Evolutionary conservation across 169 alveolate genomes (phyloP), one percentile per base, ranked within the genome.

Genomic region (Cryptosporidium sp.): DNA sequence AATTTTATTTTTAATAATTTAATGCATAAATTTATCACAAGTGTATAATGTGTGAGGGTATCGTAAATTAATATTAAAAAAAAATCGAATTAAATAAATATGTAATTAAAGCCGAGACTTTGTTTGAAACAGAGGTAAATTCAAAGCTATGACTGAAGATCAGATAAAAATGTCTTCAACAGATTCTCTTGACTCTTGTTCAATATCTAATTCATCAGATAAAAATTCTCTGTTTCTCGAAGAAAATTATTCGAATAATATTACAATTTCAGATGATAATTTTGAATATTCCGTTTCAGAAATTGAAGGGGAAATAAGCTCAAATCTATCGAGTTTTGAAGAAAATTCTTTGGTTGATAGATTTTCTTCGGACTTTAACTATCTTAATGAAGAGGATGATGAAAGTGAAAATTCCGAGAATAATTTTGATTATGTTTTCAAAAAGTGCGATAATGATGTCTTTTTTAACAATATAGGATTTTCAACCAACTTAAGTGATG

Each of bases 21-120:
- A 65, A 33, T 65, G 71, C 52, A 65, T 31, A 18, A n/a, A 37
- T 65, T 35, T 9, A 26, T 18, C 21, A 31, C 16, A 55, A 26
- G 35, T 14, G 29, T 55, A n/a, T 55, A 55, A n/a, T 2, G 71
- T 65, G 71, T 35, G 71, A 65, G 71, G 71, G 71, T 65, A 65
- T 65, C 71, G 62, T 29, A 41, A 43, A 41, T 69, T 41, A 67
- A 67, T 67, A 12, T 67, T 41, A 39, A 69, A 18, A n/a, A 16
- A 41, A 41, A n/a, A 35, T 41, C 41, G 9, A 69, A 69, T 41
- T 69, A 41, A 23, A 35, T 59, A 65, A 65, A 35, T 65, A 65
- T 23, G 62, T 18, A 69, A 69, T 69, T n/a, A 39, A 65, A 65
- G 50, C 31, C 7, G 14, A 65, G 33, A 33, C 0, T 8, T 35